Percentiles rank a stretch among this genome's conserved stretches.
Evolutionary conservation across 2,329 filamentous ascomycete genomes (phyloP).

Genomic region (Fusarium azukiicola): DNA sequence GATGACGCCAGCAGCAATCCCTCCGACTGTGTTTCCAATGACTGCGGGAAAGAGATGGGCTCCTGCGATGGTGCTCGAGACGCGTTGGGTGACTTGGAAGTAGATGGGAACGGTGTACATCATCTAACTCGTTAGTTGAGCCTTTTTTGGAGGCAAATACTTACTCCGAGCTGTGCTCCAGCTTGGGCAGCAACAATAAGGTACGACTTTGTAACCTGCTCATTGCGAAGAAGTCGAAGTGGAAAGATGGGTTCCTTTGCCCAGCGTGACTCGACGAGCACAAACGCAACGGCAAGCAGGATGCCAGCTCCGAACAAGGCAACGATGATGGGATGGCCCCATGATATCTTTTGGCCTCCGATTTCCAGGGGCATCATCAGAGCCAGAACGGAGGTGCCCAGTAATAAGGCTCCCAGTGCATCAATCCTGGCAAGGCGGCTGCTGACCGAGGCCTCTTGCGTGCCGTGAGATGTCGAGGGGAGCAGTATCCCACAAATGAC

Average conservation of each 20-base stretch:
- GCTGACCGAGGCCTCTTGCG: conserved; percentile 28
- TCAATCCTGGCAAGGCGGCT: conserved; percentile 67
- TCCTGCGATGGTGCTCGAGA: conserved; percentile 78
- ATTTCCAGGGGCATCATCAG: conserved; percentile 75
- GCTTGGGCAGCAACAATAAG: conserved; percentile 78
- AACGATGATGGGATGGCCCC: conserved; percentile 69
- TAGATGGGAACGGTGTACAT: conserved; percentile 86
- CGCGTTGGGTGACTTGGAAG: conserved; percentile 81
- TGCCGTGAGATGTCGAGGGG: conserved; percentile 51
- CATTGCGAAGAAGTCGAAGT: conserved; percentile 72
- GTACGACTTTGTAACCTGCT: conserved; percentile 76
- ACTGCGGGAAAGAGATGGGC: conserved; percentile 84
- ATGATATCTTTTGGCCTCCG: conserved; percentile 73
- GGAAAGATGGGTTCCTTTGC: conserved; percentile 80
- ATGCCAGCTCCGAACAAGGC: conserved; percentile 63
- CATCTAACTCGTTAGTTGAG: conserved; percentile 33
- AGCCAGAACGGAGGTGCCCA: conserved; percentile 76
- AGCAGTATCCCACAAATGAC: conserved; percentile 74
- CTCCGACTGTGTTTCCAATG: conserved; percentile 82
- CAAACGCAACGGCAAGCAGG: conserved; percentile 64
- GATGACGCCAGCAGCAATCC: conserved; percentile 77
- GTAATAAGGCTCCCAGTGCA: conserved; percentile 72
- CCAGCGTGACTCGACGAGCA: conserved; percentile 67
- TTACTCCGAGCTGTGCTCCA: conserved; percentile 64
- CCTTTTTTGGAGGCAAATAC: background rate